phyloP scores from a whole-genome alignment of 768 basidiomycete species.

The Mycena belliarum region DNA sequence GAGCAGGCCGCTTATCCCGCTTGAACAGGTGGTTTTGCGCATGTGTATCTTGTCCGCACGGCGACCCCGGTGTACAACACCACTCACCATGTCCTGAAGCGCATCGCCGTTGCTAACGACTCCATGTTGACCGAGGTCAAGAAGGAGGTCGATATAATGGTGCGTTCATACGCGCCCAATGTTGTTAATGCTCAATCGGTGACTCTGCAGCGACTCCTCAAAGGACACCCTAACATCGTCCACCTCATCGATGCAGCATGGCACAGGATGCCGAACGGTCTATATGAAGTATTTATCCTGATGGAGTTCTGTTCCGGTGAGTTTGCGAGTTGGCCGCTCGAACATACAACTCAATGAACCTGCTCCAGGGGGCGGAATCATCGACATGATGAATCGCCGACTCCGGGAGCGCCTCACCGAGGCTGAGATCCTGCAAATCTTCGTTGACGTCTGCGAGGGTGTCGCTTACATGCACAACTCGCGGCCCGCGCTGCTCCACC shows the following conservation, averaged over 20 bases:
- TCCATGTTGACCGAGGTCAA: slow-evolving; percentile 89
- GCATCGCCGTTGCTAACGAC: slow-evolving; percentile 91
- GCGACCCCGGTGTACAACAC: slow-evolving; percentile 86
- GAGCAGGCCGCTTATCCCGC: slow-evolving; percentile 10
- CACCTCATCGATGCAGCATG: slow-evolving; percentile 95
- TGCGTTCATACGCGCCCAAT: slow-evolving; percentile 36
- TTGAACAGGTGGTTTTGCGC: slow-evolving; percentile 88
- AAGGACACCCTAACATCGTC: slow-evolving; percentile 94
- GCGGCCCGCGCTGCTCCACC: slow-evolving; percentile 87
- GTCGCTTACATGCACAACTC: slow-evolving; percentile 96
- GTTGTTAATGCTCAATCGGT: slow-evolving; percentile 28
- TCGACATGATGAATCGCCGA: slow-evolving; percentile 99
- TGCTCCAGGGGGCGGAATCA: slow-evolving; percentile 87
- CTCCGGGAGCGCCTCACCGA: slow-evolving; percentile 93
- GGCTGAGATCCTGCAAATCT: slow-evolving; percentile 95
- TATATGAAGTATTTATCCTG: slow-evolving; percentile 95
- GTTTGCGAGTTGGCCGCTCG: slow-evolving; percentile 23
- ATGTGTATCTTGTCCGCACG: slow-evolving; percentile 94
- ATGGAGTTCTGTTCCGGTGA: slow-evolving; percentile 96
- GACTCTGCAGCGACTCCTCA: slow-evolving; percentile 70
- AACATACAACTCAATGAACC: neutral
- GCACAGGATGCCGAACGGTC: slow-evolving; percentile 78
- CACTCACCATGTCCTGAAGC: slow-evolving; percentile 94
- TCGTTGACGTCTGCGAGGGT: slow-evolving; percentile 96
- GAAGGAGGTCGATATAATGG: slow-evolving; percentile 99